Evolutionary conservation across 257 asterid genomes (phyloP).

Genomic region (Euphrasia confusa): DNA sequence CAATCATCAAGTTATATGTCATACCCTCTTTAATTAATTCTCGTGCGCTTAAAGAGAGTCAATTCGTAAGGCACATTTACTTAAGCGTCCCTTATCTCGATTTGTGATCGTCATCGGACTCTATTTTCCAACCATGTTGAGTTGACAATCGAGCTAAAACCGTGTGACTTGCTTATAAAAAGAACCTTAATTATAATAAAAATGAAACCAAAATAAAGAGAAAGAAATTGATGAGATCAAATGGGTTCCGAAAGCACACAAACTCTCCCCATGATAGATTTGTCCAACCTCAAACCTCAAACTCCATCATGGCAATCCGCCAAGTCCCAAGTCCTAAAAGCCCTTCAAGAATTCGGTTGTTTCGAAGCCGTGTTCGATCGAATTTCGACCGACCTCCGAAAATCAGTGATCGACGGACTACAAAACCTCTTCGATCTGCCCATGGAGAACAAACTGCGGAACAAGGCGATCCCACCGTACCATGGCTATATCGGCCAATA

Average conservation of each 20-base stretch:
- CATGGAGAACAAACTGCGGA: not conserved
- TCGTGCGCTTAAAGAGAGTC: too few relatives aligned
- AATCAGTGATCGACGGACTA: not conserved
- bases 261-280: constrained; percentile 44
- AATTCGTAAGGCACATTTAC: too few relatives aligned
- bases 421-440: constrained; percentile 31
- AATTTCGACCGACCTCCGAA: not conserved
- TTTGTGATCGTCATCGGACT: too few relatives aligned
- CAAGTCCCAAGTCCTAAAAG: not conserved
- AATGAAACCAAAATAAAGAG: not conserved
- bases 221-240: not conserved
- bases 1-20: too few relatives aligned
- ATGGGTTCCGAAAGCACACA: constrained; percentile 37
- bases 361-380: constrained; percentile 7
- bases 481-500: constrained; percentile 63
- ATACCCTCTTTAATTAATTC: too few relatives aligned
- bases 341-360: constrained; percentile 7
- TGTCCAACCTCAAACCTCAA: constrained; percentile 5
- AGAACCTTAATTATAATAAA: not conserved
- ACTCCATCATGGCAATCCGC: not conserved
- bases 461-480: constrained; percentile 25
- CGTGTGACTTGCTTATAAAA: too few relatives aligned
- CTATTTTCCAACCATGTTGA: too few relatives aligned
- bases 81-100: too few relatives aligned
- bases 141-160: too few relatives aligned